Evolutionary conservation across 2,329 filamentous ascomycete genomes (phyloP), one percentile per base, ranked within the genome.

Genomic region (Aspergillus floridensis): DNA sequence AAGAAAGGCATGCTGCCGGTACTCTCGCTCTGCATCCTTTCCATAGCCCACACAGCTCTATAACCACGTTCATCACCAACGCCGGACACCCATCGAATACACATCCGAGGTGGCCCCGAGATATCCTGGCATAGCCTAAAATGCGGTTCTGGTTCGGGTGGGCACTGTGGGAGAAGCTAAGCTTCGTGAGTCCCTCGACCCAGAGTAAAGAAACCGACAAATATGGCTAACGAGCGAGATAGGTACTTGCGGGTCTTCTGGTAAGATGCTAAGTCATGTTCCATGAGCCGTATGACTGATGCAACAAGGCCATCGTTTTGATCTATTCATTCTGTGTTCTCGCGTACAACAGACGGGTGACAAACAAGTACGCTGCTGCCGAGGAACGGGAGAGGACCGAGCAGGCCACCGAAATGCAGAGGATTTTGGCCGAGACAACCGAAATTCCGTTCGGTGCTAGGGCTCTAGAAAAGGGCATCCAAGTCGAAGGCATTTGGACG

Each of bases 101-200:
- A 11, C 29, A 14, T 19, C 22, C 24, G 12, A 35, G 12, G 38
- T 44, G 38, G 4, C n/a, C 7, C 4, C 31, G 10, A 41, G 31
- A 21, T 8, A 5, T 11, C 1, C 11, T 6, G n/a, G 11, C 41
- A 53, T 8, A 22, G 57, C 44, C 49, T 53, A 71, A 54, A 53
- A 77, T 76, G 71, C 58, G 54, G 44, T 91, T 92, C 75, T 91
- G 90, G 75, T 69, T 80, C 47, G 81, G 78, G 53, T 96, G 92
- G 92, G 80, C 84, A 66, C 79, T 95, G 68, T 96, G 92, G 92
- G 86, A 95, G 81, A 87, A 96, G 79, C 88, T 96, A 87, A 90
- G 88, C 56, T 91, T 96, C 79, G 92, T 96, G 80, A 81, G 90
- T 82, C 11, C 4, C 22, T 22, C 38, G 21, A 31, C 12, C 14